phyloP scores from a whole-genome alignment of 768 basidiomycete genomes.

The Russula virescens region DNA sequence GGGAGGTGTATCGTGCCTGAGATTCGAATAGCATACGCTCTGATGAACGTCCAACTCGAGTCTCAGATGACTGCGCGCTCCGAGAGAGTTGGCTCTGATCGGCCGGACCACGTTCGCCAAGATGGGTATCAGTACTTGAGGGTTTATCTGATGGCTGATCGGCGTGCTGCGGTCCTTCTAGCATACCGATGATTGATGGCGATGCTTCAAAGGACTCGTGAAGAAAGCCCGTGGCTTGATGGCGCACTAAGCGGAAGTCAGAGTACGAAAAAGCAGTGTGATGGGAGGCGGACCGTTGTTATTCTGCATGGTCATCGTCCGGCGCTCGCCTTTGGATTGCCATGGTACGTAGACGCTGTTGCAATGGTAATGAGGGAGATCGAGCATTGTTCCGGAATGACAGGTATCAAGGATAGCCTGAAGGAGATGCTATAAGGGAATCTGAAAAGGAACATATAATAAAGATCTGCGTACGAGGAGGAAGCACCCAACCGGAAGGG shows the following conservation, averaged over 20 bases:
- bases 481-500: conserved; percentile 22
- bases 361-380: conserved; percentile 27
- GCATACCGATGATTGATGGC: background rate
- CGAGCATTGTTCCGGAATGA: conserved; percentile 28
- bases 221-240: conserved; percentile 6
- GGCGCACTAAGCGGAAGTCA: conserved; percentile 13
- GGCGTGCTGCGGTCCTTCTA: background rate
- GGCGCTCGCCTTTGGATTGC: conserved; percentile 26
- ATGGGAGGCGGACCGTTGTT: conserved; percentile 14
- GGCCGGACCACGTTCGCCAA: background rate
- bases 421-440: background rate
- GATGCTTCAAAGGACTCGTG: background rate
- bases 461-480: conserved; percentile 18
- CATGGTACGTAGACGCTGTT: conserved; percentile 27
- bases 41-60: too few species aligned
- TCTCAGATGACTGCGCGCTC: background rate
- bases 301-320: conserved; percentile 22
- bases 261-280: background rate
- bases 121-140: background rate
- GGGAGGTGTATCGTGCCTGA: conserved; percentile 22
- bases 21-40: conserved; percentile 2
- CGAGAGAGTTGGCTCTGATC: background rate
- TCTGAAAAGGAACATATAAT: too few species aligned
- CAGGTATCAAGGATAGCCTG: conserved; percentile 28
- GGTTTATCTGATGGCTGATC: background rate